phyloP scores from a whole-genome alignment of 139 green algal species.

The Desmodesmus armatus region DNA sequence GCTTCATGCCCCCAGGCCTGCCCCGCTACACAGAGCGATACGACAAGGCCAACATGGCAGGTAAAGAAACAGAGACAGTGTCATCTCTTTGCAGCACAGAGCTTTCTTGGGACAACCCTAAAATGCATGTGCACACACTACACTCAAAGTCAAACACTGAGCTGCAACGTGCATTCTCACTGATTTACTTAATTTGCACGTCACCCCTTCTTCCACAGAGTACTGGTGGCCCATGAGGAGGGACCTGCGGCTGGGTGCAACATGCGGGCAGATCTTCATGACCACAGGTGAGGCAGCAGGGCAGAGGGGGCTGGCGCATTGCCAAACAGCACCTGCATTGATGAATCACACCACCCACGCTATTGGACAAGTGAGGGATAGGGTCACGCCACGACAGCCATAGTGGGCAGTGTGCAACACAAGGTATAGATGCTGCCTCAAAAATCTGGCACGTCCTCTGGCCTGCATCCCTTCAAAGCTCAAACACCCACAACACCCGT shows the following conservation, averaged over 20 bases:
- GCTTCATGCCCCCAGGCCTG: constrained; percentile 14
- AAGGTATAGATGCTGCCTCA: no score
- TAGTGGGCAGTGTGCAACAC: no score
- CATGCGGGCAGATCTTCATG: constrained; percentile 1
- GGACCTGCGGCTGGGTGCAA: neutral
- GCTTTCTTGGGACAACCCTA: no score
- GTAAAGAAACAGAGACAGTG: no score
- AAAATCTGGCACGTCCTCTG: no score
- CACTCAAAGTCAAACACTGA: no score
- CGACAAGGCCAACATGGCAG: constrained; percentile 22
- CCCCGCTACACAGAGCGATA: constrained; percentile 28
- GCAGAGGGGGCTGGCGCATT: neutral
- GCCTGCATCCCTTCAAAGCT: neutral
- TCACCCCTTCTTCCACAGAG: no score
- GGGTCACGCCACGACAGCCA: neutral
- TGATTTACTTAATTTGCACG: no score
- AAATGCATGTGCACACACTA: no score
- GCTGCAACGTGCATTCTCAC: no score
- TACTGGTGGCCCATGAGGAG: neutral
- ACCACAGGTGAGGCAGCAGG: constrained; percentile 12
- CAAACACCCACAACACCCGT: neutral
- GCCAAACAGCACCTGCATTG: no score
- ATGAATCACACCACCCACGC: neutral
- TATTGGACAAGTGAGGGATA: neutral
- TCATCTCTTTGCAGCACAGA: no score